phyloP scores from a whole-genome alignment of 495 filamentous ascomycete species.

The Corynascus novoguineensis region DNA sequence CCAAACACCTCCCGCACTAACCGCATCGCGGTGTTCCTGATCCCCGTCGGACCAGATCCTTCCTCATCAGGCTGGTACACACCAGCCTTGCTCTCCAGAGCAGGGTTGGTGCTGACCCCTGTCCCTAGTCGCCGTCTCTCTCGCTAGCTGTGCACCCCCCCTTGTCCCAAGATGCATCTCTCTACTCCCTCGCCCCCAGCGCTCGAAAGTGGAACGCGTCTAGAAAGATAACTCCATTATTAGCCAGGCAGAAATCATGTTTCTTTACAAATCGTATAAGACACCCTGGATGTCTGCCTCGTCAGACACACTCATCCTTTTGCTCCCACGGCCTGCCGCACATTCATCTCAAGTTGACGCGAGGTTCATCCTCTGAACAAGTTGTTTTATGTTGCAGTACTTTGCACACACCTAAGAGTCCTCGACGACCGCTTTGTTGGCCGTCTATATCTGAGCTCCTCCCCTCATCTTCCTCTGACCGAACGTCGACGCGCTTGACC shows the following conservation, averaged over 20 bases:
- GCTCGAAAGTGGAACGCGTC: constrained; percentile 19
- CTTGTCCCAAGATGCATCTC: constrained; percentile 25
- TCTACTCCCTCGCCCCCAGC: constrained; percentile 28
- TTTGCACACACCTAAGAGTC: constrained; percentile 16
- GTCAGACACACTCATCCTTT: constrained; percentile 20
- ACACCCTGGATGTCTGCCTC: constrained; percentile 30
- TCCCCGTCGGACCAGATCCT: constrained; percentile 18
- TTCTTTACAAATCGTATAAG: constrained; percentile 30
- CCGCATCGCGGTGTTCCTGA: constrained; percentile 9
- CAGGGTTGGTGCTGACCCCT: constrained; percentile 15
- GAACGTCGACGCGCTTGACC: constrained; percentile 19
- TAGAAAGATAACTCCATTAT: constrained; percentile 27
- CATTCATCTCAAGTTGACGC: constrained; percentile 11
- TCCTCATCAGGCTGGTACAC: constrained; percentile 23
- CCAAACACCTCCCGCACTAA: constrained; percentile 15
- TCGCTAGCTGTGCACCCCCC: constrained; percentile 19
- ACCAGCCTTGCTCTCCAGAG: constrained; percentile 17
- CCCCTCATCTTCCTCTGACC: constrained; percentile 19
- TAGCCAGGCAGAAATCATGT: constrained; percentile 33
- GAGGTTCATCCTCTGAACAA: constrained; percentile 5
- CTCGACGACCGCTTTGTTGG: constrained; percentile 13
- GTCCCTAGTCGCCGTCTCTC: constrained; percentile 12
- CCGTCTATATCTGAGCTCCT: constrained; percentile 27
- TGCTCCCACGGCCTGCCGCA: constrained; percentile 26
- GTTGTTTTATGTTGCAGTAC: constrained; percentile 7